Base-by-base conservation (phyloP, 148 eudicot genomes). In the Silene uniflora region DNA sequence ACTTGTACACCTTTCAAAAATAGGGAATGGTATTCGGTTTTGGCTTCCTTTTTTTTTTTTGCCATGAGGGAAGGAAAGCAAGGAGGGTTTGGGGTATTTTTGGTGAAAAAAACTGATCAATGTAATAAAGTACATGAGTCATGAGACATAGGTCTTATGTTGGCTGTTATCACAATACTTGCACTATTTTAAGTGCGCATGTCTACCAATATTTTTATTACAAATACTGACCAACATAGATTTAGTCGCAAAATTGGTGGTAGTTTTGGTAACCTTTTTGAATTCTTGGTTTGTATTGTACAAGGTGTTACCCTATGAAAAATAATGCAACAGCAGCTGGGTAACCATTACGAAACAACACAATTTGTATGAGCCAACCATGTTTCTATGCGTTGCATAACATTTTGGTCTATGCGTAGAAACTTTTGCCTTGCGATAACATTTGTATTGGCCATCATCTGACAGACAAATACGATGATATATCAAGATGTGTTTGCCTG, bases 401-500 rank as follows among this genome's bases (percentile, higher is more conserved):
- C 23, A 7, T 17, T 24, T 39, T 19, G 25, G 11, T 52, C 52
- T 25, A 54, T 52, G 62, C 39, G 24, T 49, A 47, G 55, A 49
- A 39, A 44, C 49, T 62, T 9, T 56, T 18, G 29, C 64, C 17
- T 65, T 42, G 58, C 29, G 6, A 12, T 73, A 19, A 69, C 55
- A 10, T 74, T 58, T 14, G 23, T 39, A 23, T 32, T 63, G 7
- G 21, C 46, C 55, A 73, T 46, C 55, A 22, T 35, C 76, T 58
- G 61, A 77, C 96, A 95, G 99, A 91, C 96, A 69, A 95, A 95
- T 77, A 90, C 99, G 44, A 92, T 88, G 97, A 92, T 95, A 78
- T 95, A 88, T 84, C 96, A 95, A 89, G 99, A 95, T 72, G 97
- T 95, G 61, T 92, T 95, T 79, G 85, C 97, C 67, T 95, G 99